Evolutionary conservation across 2,329 filamentous ascomycete species (phyloP), one percentile per base, ranked within the genome.

Genomic region (Paraphoma sp.): DNA sequence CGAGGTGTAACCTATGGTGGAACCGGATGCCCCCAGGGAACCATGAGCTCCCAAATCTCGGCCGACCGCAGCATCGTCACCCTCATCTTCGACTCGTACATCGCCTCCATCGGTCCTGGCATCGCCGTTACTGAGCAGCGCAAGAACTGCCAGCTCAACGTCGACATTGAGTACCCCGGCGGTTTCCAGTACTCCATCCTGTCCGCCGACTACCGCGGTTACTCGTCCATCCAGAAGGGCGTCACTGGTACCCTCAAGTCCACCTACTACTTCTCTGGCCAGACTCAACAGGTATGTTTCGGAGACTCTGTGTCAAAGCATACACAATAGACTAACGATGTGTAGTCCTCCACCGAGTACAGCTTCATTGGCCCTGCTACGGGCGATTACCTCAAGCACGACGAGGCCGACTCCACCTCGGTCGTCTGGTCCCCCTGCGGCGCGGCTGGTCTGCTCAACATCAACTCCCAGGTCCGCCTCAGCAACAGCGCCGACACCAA

Each of bases 91-190:
- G 81, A 83, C 68, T 56, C 72, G 14, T 84, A 84, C 62, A 76
- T 82, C 42, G 83, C 82, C 38, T 79, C 81, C 48, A 79, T 83
- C 40, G 83, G 82, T 45, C 75, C 77, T 14, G 73, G 74, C 50
- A 71, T 82, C 51, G 36, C 76, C 9, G 64, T 80, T 42, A 77
- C 76, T 42, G 75, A 82, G 54, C 74, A 76, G 64, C 80, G 82
- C 69, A 82, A 81, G 76, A 84, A 84, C 73, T 85, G 82, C 76
- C 81, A 84, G 70, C 72, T 84, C 58, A 84, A 83, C 70, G 70
- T 84, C 62, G 78, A 82, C 71, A 74, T 85, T 53, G 69, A 77
- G 53, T 84, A 84, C 65, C 82, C 82, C 12, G 75, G 75, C 51
- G 82, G 82, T 49, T 84, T 82, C 77, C 81, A 83, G 72, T 84